Conservation (phyloP, 345 rosid species). For the Gossypium turneri region DNA sequence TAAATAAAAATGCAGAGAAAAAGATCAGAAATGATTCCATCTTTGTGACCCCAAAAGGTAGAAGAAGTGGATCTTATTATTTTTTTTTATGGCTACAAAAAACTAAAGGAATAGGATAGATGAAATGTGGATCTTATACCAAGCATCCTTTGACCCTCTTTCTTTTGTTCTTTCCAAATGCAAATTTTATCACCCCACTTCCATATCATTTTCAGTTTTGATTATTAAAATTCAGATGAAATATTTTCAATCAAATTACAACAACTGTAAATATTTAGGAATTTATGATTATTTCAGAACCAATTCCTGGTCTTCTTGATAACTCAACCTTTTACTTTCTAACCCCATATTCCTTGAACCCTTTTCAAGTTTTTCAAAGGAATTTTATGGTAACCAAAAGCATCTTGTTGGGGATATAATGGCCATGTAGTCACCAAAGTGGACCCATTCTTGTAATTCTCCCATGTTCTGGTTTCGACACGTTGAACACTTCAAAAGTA, state of each 20-base stretch:
- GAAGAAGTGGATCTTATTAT: background rate
- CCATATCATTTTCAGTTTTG: too few species aligned
- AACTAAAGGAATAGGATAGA: background rate
- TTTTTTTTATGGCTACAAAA: background rate
- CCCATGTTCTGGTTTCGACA: constrained; percentile 4
- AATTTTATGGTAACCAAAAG: background rate
- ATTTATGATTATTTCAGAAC: background rate
- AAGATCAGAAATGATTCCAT: too few species aligned
- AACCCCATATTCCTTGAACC: background rate
- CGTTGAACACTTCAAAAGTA: constrained; percentile 5
- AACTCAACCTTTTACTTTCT: background rate
- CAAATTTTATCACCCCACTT: too few species aligned
- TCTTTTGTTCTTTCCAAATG: background rate
- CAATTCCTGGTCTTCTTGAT: background rate
- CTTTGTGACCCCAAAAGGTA: too few species aligned
- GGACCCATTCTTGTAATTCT: background rate
- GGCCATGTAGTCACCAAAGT: background rate
- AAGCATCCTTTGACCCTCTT: background rate
- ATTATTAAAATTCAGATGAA: too few species aligned
- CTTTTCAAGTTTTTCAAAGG: background rate
- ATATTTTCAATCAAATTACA: too few species aligned
- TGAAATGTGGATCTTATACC: background rate
- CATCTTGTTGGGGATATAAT: background rate
- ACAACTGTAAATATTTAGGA: background rate
- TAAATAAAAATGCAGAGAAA: too few species aligned